phyloP scores from a whole-genome alignment of 305 asterid genomes.

The Rubia tinctorum region DNA sequence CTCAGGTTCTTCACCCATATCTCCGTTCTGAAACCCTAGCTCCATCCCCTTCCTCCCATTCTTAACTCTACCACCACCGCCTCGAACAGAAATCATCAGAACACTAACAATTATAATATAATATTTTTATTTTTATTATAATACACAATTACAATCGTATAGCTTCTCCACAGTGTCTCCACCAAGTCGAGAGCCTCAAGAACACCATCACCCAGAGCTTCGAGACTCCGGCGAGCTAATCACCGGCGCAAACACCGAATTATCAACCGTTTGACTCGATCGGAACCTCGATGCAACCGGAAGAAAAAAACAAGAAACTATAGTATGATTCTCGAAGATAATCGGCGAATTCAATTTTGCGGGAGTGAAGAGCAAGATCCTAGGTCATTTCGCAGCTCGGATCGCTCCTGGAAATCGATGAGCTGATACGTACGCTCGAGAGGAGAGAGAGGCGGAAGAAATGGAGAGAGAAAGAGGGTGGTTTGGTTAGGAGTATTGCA shows the following conservation, averaged over 20 bases:
- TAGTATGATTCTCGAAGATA: not conserved
- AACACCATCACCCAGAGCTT: conserved; percentile 25
- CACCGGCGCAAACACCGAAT: not conserved
- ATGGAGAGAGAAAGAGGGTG: conserved; percentile 31
- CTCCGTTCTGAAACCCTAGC: conserved; percentile 59
- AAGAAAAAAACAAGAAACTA: conserved; percentile 10
- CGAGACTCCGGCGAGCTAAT: conserved; percentile 33
- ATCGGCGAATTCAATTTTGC: not conserved
- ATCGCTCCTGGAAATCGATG: conserved; percentile 41
- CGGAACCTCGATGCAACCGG: conserved; percentile 29
- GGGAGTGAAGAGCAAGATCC: conserved; percentile 19
- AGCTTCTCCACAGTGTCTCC: not conserved
- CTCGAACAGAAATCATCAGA: conserved; percentile 77
- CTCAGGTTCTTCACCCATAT: conserved; percentile 64
- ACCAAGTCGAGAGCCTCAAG: conserved; percentile 22
- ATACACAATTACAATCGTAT: not conserved
- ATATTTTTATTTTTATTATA: not conserved
- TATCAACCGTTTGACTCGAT: conserved; percentile 30
- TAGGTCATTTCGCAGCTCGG: conserved; percentile 16
- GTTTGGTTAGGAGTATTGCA: conserved; percentile 47
- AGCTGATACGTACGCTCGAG: conserved; percentile 36
- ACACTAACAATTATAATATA: conserved; percentile 15
- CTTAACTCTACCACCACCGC: conserved; percentile 59
- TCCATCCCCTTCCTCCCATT: conserved; percentile 79
- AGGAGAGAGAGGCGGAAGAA: conserved; percentile 19